These are phyloP conservation scores for Colletotrichum euphorbiae DNA, from an alignment of 2,329 filamentous ascomycete species.

Conservation along the genomic window DNA sequence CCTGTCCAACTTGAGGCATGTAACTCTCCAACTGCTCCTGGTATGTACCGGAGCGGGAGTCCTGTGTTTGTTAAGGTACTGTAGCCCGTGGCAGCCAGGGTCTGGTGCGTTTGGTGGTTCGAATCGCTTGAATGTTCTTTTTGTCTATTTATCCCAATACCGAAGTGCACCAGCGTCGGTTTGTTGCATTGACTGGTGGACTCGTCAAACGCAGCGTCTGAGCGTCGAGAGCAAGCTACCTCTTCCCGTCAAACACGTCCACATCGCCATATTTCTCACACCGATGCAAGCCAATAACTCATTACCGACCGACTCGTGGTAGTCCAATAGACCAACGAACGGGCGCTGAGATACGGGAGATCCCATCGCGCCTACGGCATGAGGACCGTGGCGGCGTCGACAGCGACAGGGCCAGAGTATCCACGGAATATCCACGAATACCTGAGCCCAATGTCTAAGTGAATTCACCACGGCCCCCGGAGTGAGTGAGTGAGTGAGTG, in stretches of 20 bases:
- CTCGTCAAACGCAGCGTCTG: conserved; percentile 10
- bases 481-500: too few relatives aligned
- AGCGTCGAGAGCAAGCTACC: conserved; percentile 10
- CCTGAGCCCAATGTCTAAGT: conserved; percentile 23
- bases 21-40: not conserved
- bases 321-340: not conserved
- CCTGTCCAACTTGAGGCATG: not conserved
- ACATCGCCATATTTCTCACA: not conserved
- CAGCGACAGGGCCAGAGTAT: conserved; percentile 3
- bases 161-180: not conserved
- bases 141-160: not conserved
- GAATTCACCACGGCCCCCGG: conserved; percentile 23
- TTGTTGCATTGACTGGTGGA: not conserved
- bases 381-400: not conserved
- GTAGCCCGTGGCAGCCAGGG: not conserved
- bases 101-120: not conserved
- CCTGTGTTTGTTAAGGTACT: conserved; percentile 11
- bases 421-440: conserved; percentile 16
- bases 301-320: not conserved
- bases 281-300: not conserved
- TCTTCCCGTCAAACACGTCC: not conserved
- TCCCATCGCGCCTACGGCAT: not conserved
- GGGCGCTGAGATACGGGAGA: not conserved
- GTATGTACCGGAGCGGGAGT: too few relatives aligned
- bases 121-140: conserved; percentile 1